Evolutionary conservation across 371 early-diverging fungal species (phyloP), one percentile per base, ranked within the genome.

Genomic region (Haplosporangium sp.): DNA sequence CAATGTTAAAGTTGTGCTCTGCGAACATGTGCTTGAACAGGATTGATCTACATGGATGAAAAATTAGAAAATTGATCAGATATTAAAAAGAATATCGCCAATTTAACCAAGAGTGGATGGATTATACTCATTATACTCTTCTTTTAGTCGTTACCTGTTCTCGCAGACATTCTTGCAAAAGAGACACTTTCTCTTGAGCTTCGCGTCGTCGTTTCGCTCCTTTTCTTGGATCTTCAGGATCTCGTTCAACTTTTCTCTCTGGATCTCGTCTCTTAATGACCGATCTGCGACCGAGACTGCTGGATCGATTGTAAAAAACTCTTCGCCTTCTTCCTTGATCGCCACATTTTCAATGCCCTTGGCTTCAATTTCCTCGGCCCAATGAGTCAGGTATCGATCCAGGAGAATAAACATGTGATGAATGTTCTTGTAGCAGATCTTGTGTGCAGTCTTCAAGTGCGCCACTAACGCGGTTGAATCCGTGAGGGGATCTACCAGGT

Each of bases 1-100:
- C 98, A 73, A 96, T 95, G 82, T 96, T 95, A 82, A 97, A 97
- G 77, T 92, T 91, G 86, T 98, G 97, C 69, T 95, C 96, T 40
- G 82, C 82, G 77, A 93, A 96, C 93, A 96, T 96, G 80, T 97
- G 98, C 67, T 87, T 85, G 84, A 97, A 96, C 42, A 95, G 75
- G 3, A 80, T 55, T 0, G 87, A 59, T 79, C 90, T 88, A 71
- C 1, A 10, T 23, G 36, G 41, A 41, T 13, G 21, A 47, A 54
- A 51, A 40, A 41, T 13, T 23, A 42, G n/a, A 42, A 42, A 4
- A 29, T 29, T 29, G 29, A 29, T 29, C 29, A 29, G 29, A 29
- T 29, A 29, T 29, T 29, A 29, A 4, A 29, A 29, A 29, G 29
- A 29, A 29, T 4, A 4, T 29, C 4, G 29, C 4, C 4, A 29